phyloP scores from a whole-genome alignment of 805 yeast species.

The Saccharomycopsis lassenensis region DNA sequence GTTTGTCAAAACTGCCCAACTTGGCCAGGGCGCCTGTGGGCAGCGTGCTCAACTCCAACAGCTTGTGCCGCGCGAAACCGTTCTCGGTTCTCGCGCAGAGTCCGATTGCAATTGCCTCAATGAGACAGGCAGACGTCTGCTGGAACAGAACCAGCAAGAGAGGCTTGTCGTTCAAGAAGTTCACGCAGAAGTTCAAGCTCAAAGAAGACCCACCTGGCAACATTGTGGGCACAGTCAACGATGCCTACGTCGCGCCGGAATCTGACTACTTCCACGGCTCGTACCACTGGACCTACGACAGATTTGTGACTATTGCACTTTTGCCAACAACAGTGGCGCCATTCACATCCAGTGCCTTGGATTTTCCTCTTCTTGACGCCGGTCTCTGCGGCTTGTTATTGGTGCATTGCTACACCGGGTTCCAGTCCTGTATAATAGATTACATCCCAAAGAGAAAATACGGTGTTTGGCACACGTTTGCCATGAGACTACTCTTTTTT shows the following conservation, averaged over 20 bases:
- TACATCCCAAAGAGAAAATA: conserved; percentile 68
- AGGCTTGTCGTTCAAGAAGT: too few species aligned
- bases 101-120: too few species aligned
- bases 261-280: conserved; percentile 53
- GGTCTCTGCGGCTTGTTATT: conserved; percentile 43
- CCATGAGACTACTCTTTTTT: conserved; percentile 47
- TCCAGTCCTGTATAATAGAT: conserved; percentile 68
- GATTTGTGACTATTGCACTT: conserved; percentile 46
- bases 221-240: conserved; percentile 63
- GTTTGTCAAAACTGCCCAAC: too few species aligned
- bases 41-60: too few species aligned
- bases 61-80: too few species aligned
- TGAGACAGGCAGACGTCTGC: too few species aligned
- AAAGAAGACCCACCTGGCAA: conserved; percentile 65
- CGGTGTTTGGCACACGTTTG: conserved; percentile 50
- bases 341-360: conserved; percentile 35
- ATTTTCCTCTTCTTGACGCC: conserved; percentile 47
- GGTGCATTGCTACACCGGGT: conserved; percentile 60
- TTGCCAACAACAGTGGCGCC: conserved; percentile 58
- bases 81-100: too few species aligned
- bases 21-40: too few species aligned
- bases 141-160: too few species aligned
- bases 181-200: conserved; percentile 29
- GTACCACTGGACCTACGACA: conserved; percentile 64
- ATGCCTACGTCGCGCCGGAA: conserved; percentile 53